Evolutionary conservation across 2,329 filamentous ascomycete species (phyloP), one percentile per base, ranked within the genome.

Genomic region (Talaromyces verruculosus): DNA sequence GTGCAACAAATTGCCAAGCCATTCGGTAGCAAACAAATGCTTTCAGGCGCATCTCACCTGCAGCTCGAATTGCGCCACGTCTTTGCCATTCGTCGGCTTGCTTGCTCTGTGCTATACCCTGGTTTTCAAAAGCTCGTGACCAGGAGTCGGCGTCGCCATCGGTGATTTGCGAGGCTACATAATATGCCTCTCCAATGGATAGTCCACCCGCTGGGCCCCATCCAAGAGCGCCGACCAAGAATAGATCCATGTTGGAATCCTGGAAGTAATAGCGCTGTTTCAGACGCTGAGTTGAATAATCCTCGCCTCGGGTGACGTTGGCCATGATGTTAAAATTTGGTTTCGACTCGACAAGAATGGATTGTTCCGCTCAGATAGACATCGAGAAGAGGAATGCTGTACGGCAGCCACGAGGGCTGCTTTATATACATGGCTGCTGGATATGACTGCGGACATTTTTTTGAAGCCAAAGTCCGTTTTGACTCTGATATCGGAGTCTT

Each of bases 161-260:
- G 25, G 51, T 35, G 51, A 55, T 55, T 55, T 33, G 51, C 10
- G 51, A 55, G 51, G 51, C 51, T 55, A 55, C 51, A 55, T 55
- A n/a, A 10, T 17, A 55, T 15, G 51, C 51, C 25, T 55, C 51
- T 55, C 51, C 51, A n/a, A 55, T 33, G 11, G 51, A 55, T 33
- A 55, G 35, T 33, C 43, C 43, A n/a, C 43, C 43, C 25, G 43
- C 43, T 17, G 43, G 43, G 10, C 43, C 43, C 43, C 19, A 47
- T 47, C 43, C 43, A 47, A 47, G 43, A 25, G 43, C 43, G 5
- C 43, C 43, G 11, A 47, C 43, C 19, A 47, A 2, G 43, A 47
- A 47, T 3, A 47, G 43, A 22, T 47, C 43, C 43, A 47, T 47
- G 43, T 47, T 47, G 10, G 43, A 13, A 47, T 47, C 43, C 5